Evolutionary conservation across 2,329 filamentous ascomycete species (phyloP).

Genomic region (Nakataea oryzae): DNA sequence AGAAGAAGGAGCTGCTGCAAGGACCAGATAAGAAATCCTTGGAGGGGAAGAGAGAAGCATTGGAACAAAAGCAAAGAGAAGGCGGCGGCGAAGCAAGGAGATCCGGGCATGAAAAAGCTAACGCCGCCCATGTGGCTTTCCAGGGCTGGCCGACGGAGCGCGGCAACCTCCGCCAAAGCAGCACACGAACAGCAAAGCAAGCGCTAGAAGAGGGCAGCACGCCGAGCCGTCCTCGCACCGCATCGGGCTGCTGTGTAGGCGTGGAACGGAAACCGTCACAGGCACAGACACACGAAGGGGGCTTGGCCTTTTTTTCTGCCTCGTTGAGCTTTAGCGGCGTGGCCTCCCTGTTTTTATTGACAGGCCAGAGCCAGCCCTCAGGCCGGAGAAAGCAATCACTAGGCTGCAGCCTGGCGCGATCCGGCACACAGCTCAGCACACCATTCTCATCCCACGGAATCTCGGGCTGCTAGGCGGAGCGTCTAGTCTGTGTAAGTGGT

Average conservation of each 20-base stretch:
- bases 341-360: not conserved
- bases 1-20: not conserved
- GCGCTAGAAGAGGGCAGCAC: not conserved
- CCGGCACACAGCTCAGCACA: not conserved
- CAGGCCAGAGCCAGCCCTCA: not conserved
- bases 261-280: not conserved
- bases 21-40: not conserved
- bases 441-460: not conserved
- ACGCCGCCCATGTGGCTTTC: too few relatives aligned
- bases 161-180: too few relatives aligned
- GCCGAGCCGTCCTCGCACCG: not conserved
- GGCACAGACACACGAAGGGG: too few relatives aligned
- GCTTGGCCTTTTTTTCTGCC: not conserved
- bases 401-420: not conserved
- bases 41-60: not conserved
- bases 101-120: too few relatives aligned
- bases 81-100: too few relatives aligned
- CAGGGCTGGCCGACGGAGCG: too few relatives aligned
- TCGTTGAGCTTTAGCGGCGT: not conserved
- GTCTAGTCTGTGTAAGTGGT: not conserved
- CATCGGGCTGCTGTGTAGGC: not conserved
- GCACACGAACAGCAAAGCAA: too few relatives aligned
- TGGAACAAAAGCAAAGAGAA: not conserved
- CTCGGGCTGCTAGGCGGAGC: not conserved
- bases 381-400: not conserved